These are phyloP conservation scores for Dothideomycetidae sp. DNA, from an alignment of 2,329 filamentous ascomycete genomes.

Conservation along the genomic window DNA sequence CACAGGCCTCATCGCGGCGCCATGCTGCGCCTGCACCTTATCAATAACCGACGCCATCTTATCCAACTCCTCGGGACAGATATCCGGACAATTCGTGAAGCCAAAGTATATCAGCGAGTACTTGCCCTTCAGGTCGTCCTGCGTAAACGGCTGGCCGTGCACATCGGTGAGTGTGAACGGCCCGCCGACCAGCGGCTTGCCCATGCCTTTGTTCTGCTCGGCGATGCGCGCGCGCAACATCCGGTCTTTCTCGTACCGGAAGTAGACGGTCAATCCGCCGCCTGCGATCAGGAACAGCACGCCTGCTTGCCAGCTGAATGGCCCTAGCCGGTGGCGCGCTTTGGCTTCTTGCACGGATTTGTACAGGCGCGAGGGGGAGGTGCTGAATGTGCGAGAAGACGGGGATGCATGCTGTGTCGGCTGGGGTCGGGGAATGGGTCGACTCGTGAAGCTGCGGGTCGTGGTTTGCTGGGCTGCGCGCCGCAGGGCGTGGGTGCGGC, in stretches of 20 bases:
- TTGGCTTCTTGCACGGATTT: constrained; percentile 34
- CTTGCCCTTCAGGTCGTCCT: constrained; percentile 70
- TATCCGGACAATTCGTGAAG: constrained; percentile 96
- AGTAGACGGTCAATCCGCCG: constrained; percentile 70
- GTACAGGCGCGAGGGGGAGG: constrained; percentile 16
- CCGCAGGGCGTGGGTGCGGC: background rate
- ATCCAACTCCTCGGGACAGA: constrained; percentile 96
- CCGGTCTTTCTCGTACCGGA: constrained; percentile 81
- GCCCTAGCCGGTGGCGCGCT: constrained; percentile 35
- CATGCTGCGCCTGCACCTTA: constrained; percentile 36
- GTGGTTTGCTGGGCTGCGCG: too few species aligned
- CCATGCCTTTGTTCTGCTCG: constrained; percentile 84
- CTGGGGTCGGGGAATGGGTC: background rate
- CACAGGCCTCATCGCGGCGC: constrained; percentile 52
- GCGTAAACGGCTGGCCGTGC: constrained; percentile 62
- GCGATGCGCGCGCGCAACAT: constrained; percentile 80
- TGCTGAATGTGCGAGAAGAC: constrained; percentile 16
- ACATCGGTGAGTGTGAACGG: constrained; percentile 72
- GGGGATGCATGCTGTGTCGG: constrained; percentile 4
- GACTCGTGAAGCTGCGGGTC: background rate
- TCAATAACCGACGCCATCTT: constrained; percentile 98
- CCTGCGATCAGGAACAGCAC: constrained; percentile 71
- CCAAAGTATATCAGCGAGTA: constrained; percentile 91
- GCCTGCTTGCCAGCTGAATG: constrained; percentile 88
- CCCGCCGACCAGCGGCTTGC: constrained; percentile 84